Evolutionary conservation across 2,329 filamentous ascomycete species (phyloP), one percentile per base, ranked within the genome.

Genomic region (Stagonosporopsis tanaceti): DNA sequence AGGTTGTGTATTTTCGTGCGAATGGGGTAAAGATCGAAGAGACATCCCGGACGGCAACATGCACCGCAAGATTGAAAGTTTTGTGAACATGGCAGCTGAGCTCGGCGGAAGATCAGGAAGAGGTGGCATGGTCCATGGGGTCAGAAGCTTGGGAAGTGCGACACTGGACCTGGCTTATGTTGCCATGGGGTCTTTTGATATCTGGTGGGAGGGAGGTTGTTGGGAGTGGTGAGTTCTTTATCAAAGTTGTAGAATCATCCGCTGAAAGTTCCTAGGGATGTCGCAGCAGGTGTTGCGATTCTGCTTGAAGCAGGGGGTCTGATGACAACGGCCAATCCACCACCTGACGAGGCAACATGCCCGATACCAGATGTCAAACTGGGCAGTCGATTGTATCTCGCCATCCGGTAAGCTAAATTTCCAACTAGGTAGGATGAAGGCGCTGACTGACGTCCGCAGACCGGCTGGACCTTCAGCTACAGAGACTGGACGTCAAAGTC

Each of bases 131-230:
- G 90, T 92, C 6, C 90, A 93, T 74, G 90, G 90, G 0, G 81
- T 93, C 42, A 78, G 90, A 59, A 90, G 89, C 72, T 72, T 93
- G 55, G 89, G 89, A 24, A 85, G 88, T 68, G 90, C 90, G 8
- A 91, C 90, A 1, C 71, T 93, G 51, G 90, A 92, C 73, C 76
- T 93, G 46, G 89, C 89, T 0, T 93, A 92, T 71, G 85, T 86
- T 9, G 90, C 90, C 12, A 90, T 90, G 83, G 90, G 90, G 0
- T 81, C 86, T 0, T 88, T 92, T 63, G 90, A 93, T 75, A 91
- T 92, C 11, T 92, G 90, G 89, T 93, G 89, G 89, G 89, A 93
- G 71, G 90, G 89, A 3, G 89, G 89, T 0, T 92, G 89, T 68
- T 92, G 89, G 89, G 90, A 92, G 75, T 93, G 90, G 87, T 88